Evolutionary conservation across 139 green algal species (phyloP).

Genomic region (Closterium sp.): DNA sequence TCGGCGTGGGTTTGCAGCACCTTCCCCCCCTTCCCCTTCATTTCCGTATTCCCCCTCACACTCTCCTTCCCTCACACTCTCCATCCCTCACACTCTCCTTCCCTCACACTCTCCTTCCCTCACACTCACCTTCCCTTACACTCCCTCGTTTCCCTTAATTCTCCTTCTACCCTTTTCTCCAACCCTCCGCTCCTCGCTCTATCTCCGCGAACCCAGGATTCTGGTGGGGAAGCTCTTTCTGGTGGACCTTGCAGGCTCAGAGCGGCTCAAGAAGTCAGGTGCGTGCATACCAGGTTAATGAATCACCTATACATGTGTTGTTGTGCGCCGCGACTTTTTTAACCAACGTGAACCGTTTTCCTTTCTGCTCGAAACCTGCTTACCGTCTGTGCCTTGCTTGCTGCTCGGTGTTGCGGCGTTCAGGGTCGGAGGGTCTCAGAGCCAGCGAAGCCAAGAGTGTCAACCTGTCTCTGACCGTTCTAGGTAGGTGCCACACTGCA

Average conservation of each 20-base stretch:
- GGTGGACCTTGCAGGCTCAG: conserved; percentile 78
- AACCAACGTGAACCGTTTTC: no score
- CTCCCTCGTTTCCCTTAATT: no score
- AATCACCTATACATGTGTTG: neutral
- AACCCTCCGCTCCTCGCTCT: neutral
- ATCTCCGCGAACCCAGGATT: conserved; percentile 1
- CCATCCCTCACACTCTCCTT: no score
- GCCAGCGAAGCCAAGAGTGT: conserved; percentile 43
- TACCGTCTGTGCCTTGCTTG: neutral
- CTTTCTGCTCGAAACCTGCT: no score
- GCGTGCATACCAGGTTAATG: neutral
- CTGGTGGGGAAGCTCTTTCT: conserved; percentile 57
- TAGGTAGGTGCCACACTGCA: conserved; percentile 7
- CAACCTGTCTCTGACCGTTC: conserved; percentile 34
- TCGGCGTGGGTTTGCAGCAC: no score
- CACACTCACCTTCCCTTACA: neutral
- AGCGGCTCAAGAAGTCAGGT: conserved; percentile 76
- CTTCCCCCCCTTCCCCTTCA: neutral
- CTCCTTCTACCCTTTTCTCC: neutral
- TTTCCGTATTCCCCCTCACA: no score
- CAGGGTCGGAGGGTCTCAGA: conserved; percentile 28
- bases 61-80: neutral
- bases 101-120: no score
- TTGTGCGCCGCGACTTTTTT: no score
- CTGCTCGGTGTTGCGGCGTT: neutral